Evolutionary conservation across 257 asterid species (phyloP), one percentile per base, ranked within the genome.

Genomic region (Nyctanthes arbortristis): DNA sequence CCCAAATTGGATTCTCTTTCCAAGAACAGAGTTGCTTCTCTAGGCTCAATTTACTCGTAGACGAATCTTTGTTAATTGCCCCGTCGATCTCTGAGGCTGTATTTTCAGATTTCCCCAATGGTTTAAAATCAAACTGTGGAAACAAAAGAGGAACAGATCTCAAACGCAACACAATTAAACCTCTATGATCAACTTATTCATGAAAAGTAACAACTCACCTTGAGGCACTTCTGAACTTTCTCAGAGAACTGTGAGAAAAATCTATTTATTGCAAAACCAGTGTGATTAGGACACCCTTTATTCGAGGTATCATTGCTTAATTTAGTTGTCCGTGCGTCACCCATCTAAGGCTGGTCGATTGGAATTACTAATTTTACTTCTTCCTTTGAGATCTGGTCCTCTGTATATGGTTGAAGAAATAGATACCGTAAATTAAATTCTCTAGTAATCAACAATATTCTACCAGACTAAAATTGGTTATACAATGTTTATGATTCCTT

Each of bases 1-100:
- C 72, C 97, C 96, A 93, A 28, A 18, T 65, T 28, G 94, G 97
- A 67, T 89, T 89, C 61, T 87, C 87, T 84, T 69, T 89, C 98
- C 96, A 93, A 40, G 92, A 84, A 61, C 70, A 71, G 75, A 93
- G 47, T 74, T 90, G 98, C 80, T 79, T 82, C 78, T 80, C 92
- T 66, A 80, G 82, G 61, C 77, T 84, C 78, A 85, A 77, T 43
- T 77, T 78, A 14, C 55, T n/a, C 8, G 59, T 56, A 31, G 85
- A 59, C 5, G 74, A 66, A 54, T 68, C 79, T 52, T 76, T 81
- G 62, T 72, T 67, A 40, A 55, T 72, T 67, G 77, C 39, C 6
- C 61, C 30, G 57, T 71, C 27, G 62, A 67, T 20, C 36, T 75
- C 71, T 31, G 79, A 54, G 67, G 57, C 37, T 2, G 63, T 28